Percentiles rank a stretch among this genome's conserved stretches.
phyloP scores from a whole-genome alignment of 2,329 filamentous ascomycete species.

The Gyromitra esculenta region DNA sequence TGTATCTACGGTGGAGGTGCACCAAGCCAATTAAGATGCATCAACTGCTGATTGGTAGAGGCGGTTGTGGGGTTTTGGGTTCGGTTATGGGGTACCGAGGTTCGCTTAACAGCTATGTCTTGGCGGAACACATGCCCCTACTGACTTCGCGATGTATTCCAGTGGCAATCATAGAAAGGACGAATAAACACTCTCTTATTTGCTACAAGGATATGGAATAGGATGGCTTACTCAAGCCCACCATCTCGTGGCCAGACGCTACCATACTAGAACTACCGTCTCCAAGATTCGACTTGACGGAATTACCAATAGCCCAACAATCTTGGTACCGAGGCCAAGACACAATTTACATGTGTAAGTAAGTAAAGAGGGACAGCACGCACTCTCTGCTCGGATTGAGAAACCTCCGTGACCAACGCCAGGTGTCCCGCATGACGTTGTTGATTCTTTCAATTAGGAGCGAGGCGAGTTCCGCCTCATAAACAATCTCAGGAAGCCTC shows the following conservation, averaged over 20 bases:
- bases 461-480: background rate
- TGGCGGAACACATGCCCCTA: too few species aligned
- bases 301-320: background rate
- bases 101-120: too few species aligned
- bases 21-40: slow-evolving; percentile 1
- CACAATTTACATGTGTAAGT: background rate
- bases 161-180: too few species aligned
- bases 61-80: background rate
- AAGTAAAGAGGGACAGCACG: background rate
- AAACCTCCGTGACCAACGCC: background rate
- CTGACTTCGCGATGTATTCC: too few species aligned
- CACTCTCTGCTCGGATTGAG: background rate
- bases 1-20: background rate
- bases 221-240: too few species aligned
- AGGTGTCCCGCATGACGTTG: background rate
- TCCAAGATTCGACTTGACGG: background rate
- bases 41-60: background rate
- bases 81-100: too few species aligned
- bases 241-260: background rate
- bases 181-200: too few species aligned
- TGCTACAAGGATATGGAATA: too few species aligned
- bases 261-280: background rate
- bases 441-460: background rate
- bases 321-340: slow-evolving; percentile 16
- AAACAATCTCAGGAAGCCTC: background rate